Evolutionary conservation across 2,329 filamentous ascomycete genomes (phyloP).

Genomic region (Ophiobolus disseminans): DNA sequence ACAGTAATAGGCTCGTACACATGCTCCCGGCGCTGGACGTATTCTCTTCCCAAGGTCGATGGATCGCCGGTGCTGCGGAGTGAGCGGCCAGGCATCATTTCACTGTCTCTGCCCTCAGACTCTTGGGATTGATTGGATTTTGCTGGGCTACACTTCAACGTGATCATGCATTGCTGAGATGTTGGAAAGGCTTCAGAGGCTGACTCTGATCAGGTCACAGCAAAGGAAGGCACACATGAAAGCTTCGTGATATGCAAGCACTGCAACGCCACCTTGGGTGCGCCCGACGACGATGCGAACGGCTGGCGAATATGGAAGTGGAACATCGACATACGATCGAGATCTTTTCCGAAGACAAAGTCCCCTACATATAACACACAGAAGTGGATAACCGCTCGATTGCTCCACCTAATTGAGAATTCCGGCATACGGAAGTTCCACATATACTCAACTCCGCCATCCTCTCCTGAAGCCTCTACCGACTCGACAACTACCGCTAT

Average conservation of each 20-base stretch:
- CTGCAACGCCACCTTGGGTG: conserved; percentile 48
- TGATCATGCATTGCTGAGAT: neutral
- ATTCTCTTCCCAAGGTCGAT: conserved; percentile 42
- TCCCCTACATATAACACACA: conserved; percentile 30
- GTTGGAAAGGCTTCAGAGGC: conserved; percentile 1
- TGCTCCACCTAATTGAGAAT: conserved; percentile 63
- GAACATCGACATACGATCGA: conserved; percentile 44
- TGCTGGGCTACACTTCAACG: conserved; percentile 37
- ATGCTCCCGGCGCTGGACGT: conserved; percentile 23
- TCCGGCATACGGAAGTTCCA: conserved; percentile 64
- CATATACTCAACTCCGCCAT: conserved; percentile 49
- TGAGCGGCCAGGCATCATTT: conserved; percentile 43
- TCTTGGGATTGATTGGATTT: conserved; percentile 45
- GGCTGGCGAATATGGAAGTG: conserved; percentile 62
- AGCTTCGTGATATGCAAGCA: conserved; percentile 45
- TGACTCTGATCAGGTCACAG: conserved; percentile 18
- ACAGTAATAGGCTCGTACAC: conserved; percentile 52
- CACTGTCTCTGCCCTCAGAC: conserved; percentile 41
- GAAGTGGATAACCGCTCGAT: conserved; percentile 61
- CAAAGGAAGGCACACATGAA: conserved; percentile 6
- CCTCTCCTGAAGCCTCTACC: neutral
- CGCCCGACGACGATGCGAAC: conserved; percentile 51
- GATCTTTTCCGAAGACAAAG: conserved; percentile 6
- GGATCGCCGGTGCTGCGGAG: conserved; percentile 34
- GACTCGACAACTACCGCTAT: conserved; percentile 8